These are phyloP conservation scores for Trichophyton verrucosum DNA, from an alignment of 2,329 filamentous ascomycete species.

Conservation along the genomic window DNA sequence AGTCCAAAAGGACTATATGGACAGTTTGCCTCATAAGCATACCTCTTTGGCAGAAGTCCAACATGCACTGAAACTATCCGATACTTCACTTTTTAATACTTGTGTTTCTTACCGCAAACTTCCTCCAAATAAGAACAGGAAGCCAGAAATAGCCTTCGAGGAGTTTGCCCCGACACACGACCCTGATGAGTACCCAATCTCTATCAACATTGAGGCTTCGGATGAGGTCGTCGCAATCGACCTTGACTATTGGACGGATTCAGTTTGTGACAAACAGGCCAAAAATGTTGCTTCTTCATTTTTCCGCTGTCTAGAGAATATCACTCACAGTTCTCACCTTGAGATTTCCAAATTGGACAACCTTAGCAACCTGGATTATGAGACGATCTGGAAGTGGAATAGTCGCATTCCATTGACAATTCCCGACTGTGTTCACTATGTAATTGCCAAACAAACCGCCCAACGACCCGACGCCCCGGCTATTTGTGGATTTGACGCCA, in stretches of 20 bases:
- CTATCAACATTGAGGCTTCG: slow-evolving; percentile 37
- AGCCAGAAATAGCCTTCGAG: slow-evolving; percentile 25
- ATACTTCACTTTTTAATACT: slow-evolving; percentile 35
- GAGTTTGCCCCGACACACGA: slow-evolving; percentile 34
- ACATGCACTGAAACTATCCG: slow-evolving; percentile 30
- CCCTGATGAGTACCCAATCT: slow-evolving; percentile 38
- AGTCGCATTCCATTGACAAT: slow-evolving; percentile 14
- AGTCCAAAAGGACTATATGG: slow-evolving; percentile 37
- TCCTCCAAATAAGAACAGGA: slow-evolving; percentile 20
- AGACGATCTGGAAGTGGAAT: slow-evolving; percentile 23
- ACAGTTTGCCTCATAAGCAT: slow-evolving; percentile 34
- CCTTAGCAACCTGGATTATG: slow-evolving; percentile 27
- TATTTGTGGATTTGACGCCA: slow-evolving; percentile 17
- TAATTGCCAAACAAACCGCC: slow-evolving; percentile 18
- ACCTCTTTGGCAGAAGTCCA: slow-evolving; percentile 37
- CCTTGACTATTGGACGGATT: slow-evolving; percentile 33
- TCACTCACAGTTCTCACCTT: slow-evolving; percentile 26
- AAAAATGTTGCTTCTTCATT: slow-evolving; percentile 29
- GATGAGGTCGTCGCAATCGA: slow-evolving; percentile 29
- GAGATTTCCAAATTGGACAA: slow-evolving; percentile 25
- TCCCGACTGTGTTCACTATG: slow-evolving; percentile 21
- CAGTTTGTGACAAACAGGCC: slow-evolving; percentile 29
- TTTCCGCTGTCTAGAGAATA: slow-evolving; percentile 25
- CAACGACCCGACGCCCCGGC: slow-evolving; percentile 15
- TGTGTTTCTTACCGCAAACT: slow-evolving; percentile 37